Percentiles rank a stretch among this genome's conserved stretches.
Evolutionary conservation across 495 filamentous ascomycete species (phyloP).

Genomic region (Neurospora pannonica): DNA sequence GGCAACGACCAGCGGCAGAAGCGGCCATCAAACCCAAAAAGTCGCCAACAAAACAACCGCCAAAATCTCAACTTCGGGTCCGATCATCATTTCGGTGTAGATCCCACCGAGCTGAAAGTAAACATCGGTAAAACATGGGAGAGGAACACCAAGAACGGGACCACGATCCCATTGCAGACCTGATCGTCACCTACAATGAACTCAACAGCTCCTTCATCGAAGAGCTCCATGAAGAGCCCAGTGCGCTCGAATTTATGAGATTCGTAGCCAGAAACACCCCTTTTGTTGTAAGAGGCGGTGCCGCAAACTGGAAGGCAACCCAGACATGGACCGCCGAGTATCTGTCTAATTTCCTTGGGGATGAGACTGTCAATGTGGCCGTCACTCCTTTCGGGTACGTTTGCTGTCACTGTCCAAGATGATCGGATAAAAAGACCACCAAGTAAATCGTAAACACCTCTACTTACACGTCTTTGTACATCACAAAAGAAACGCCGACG

Average conservation of each 20-base stretch:
- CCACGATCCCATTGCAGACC: conserved; percentile 36
- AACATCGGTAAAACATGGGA: background rate
- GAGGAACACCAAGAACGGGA: background rate
- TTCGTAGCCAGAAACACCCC: conserved; percentile 58
- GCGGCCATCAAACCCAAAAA: background rate
- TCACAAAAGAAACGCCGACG: conserved; percentile 48
- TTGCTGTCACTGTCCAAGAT: too few relatives aligned
- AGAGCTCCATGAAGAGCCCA: conserved; percentile 51
- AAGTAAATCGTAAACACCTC: too few relatives aligned
- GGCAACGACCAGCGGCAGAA: background rate
- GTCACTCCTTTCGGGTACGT: conserved; percentile 54
- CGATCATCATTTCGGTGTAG: background rate
- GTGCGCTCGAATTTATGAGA: conserved; percentile 63
- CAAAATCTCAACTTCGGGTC: background rate
- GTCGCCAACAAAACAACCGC: background rate
- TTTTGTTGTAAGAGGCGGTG: conserved; percentile 55
- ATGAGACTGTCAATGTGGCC: conserved; percentile 54
- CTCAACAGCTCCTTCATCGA: conserved; percentile 50
- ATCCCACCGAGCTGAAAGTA: background rate
- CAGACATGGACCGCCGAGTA: conserved; percentile 49
- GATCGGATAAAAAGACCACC: too few relatives aligned
- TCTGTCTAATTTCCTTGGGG: conserved; percentile 41
- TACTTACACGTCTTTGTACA: background rate
- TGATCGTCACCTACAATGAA: conserved; percentile 57
- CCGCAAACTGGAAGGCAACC: conserved; percentile 47